Evolutionary conservation across 768 basidiomycete genomes (phyloP).

Genomic region (Mycena latifolia): DNA sequence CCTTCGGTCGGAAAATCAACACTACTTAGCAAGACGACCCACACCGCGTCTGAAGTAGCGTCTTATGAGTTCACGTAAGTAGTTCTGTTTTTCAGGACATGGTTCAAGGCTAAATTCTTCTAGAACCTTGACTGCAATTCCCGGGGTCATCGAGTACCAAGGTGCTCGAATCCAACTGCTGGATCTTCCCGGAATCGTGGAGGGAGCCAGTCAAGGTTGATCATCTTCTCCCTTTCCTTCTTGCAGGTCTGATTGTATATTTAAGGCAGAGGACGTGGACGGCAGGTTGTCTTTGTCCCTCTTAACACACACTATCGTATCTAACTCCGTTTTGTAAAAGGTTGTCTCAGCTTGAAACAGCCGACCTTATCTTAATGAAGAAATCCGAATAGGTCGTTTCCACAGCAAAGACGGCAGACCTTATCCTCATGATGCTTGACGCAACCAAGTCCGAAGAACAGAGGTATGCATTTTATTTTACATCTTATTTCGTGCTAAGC

Average conservation of each 20-base stretch:
- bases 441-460: conserved; percentile 96
- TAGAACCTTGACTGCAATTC: conserved; percentile 78
- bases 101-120: conserved; percentile 3
- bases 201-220: conserved; percentile 86
- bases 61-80: conserved; percentile 97
- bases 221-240: neutral
- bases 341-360: too few species aligned
- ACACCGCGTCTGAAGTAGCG: conserved; percentile 89
- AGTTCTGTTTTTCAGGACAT: conserved; percentile 61
- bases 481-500: too few species aligned
- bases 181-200: conserved; percentile 96
- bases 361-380: too few species aligned
- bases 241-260: neutral
- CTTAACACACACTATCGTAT: too few species aligned
- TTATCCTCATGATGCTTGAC: conserved; percentile 91
- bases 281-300: too few species aligned
- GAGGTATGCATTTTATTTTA: conserved; percentile 37
- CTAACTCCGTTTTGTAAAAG: too few species aligned
- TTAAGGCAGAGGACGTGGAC: conserved; percentile 86
- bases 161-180: conserved; percentile 93
- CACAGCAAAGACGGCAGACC: conserved; percentile 92
- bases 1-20: conserved; percentile 98
- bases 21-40: conserved; percentile 90
- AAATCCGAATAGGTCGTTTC: too few species aligned
- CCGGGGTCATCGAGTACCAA: conserved; percentile 96